A percentile compares a stretch with the other conserved stretches of the same genome.
Conservation (phyloP, 2,329 filamentous ascomycete genomes). For the Colletotrichum brevisporum region DNA sequence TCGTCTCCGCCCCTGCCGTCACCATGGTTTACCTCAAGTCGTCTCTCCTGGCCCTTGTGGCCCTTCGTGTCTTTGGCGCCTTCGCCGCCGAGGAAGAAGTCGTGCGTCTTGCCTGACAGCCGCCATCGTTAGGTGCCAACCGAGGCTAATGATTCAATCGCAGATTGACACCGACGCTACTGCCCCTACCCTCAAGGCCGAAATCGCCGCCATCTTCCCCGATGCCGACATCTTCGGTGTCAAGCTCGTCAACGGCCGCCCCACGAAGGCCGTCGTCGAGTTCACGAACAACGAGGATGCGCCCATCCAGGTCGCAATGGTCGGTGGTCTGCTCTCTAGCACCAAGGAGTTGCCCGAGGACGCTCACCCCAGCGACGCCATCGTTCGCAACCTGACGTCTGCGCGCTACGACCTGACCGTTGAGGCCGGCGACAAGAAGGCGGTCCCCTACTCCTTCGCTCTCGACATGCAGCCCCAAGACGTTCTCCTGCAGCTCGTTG, state of each 20-base stretch:
- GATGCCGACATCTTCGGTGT: slow-evolving; percentile 90
- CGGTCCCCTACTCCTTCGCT: slow-evolving; percentile 85
- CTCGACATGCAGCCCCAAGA: slow-evolving; percentile 96
- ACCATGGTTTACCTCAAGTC: slow-evolving; percentile 83
- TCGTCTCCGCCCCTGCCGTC: slow-evolving; percentile 34
- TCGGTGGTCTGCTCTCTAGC: slow-evolving; percentile 80
- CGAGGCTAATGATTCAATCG: slow-evolving; percentile 36
- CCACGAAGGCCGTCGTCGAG: slow-evolving; percentile 85
- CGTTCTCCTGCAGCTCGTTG: slow-evolving; percentile 81
- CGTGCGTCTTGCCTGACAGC: neutral
- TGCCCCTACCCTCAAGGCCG: slow-evolving; percentile 67
- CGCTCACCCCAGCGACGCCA: slow-evolving; percentile 62
- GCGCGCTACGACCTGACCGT: slow-evolving; percentile 81
- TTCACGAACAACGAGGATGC: slow-evolving; percentile 86
- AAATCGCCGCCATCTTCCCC: slow-evolving; percentile 74
- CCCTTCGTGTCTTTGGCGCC: slow-evolving; percentile 76
- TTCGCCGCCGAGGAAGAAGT: slow-evolving; percentile 68
- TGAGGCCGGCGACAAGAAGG: slow-evolving; percentile 81
- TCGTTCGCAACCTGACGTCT: slow-evolving; percentile 88
- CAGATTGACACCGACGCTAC: slow-evolving; percentile 44
- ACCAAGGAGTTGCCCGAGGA: slow-evolving; percentile 67
- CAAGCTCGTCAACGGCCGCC: slow-evolving; percentile 93
- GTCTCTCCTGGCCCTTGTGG: slow-evolving; percentile 79
- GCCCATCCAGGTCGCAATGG: slow-evolving; percentile 80
- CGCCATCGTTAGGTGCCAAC: neutral